A percentile compares a stretch with the other conserved stretches of the same genome.
Evolutionary conservation across 1,139 yeast species (phyloP).

Genomic region (Debaryomyces robertsiae): DNA sequence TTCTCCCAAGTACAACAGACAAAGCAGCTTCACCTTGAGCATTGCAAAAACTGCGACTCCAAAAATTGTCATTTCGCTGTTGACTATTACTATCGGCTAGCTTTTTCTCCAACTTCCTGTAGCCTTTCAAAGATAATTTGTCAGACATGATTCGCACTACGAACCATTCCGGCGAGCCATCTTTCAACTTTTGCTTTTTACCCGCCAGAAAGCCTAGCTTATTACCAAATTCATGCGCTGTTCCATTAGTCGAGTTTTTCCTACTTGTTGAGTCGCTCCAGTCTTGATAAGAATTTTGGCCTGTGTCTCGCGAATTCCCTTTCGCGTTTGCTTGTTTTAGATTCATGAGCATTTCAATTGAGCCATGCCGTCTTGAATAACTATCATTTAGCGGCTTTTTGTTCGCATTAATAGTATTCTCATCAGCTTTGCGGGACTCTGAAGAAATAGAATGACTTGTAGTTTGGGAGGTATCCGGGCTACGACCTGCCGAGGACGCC

Average conservation of each 20-base stretch:
- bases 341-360: slow-evolving; percentile 5
- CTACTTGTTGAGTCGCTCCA: slow-evolving; percentile 4
- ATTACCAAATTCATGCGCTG: slow-evolving; percentile 12
- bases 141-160: slow-evolving; percentile 41
- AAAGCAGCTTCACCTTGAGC: slow-evolving; percentile 51
- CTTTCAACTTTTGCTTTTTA: slow-evolving; percentile 30
- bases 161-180: slow-evolving; percentile 49
- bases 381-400: not conserved
- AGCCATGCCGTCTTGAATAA: not conserved
- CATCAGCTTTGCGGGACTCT: not conserved
- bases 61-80: slow-evolving; percentile 24
- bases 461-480: not conserved
- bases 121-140: slow-evolving; percentile 37
- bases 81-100: slow-evolving; percentile 25
- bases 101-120: slow-evolving; percentile 38
- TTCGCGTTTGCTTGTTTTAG: not conserved
- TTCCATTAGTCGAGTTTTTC: slow-evolving; percentile 1
- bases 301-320: not conserved
- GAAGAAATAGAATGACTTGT: too few species aligned
- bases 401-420: not conserved
- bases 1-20: slow-evolving; percentile 40
- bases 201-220: not conserved
- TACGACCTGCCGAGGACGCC: slow-evolving; percentile 5
- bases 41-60: slow-evolving; percentile 37
- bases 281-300: not conserved